Conservation (phyloP, 345 rosid genomes). For the Citrus australasica region DNA sequence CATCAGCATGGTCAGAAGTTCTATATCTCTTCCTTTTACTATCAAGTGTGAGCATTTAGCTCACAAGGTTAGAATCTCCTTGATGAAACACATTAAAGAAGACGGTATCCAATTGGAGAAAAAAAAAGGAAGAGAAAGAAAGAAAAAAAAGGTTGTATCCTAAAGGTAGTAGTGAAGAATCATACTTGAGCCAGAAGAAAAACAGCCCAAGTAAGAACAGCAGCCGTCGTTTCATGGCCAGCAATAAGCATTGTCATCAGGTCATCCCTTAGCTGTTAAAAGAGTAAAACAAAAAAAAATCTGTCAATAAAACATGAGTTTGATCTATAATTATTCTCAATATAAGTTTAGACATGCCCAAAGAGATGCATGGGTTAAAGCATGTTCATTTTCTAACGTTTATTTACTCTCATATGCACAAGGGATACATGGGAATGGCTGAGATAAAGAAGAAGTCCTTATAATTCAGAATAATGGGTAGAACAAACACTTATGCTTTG, state of each 20-base stretch:
- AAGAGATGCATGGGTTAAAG: background rate
- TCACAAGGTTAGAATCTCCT: background rate
- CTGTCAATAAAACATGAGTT: background rate
- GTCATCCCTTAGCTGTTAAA: conserved; percentile 82
- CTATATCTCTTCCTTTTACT: background rate
- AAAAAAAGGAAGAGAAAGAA: background rate
- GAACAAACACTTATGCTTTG: background rate
- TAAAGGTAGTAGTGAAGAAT: conserved; percentile 8
- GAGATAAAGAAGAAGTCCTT: background rate
- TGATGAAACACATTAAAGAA: background rate
- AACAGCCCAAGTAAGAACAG: conserved; percentile 97
- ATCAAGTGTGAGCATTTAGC: background rate
- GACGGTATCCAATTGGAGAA: background rate
- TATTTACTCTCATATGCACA: background rate
- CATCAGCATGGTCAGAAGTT: conserved; percentile 2
- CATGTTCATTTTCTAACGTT: background rate
- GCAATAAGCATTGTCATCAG: conserved; percentile 94
- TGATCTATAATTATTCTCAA: background rate
- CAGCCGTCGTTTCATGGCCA: conserved; percentile 97
- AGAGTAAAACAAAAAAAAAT: background rate
- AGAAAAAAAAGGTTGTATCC: background rate
- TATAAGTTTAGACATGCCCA: background rate
- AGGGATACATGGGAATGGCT: background rate
- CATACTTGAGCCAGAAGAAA: conserved; percentile 87
- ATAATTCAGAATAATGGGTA: background rate